These are phyloP conservation scores for Trapa bicornis DNA, from an alignment of 345 rosid genomes.

Conservation along the genomic window DNA sequence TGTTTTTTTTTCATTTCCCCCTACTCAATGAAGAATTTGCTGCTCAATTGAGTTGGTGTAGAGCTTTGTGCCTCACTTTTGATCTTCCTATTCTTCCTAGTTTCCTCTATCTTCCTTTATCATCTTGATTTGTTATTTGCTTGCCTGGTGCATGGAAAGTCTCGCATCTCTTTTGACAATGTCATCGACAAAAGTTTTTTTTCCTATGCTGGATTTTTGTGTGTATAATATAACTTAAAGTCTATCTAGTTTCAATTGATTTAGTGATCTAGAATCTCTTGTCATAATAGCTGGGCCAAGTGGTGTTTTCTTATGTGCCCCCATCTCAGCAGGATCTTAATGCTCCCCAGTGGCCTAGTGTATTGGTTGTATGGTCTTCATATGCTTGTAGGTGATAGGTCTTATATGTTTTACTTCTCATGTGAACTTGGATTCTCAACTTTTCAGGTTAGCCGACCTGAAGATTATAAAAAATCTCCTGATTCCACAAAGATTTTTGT, in stretches of 20 bases:
- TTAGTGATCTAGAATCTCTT: neutral
- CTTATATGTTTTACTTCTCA: neutral
- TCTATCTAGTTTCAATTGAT: neutral
- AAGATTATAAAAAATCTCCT: constrained; percentile 58
- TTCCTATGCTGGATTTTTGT: neutral
- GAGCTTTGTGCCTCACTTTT: neutral
- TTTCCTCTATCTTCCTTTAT: neutral
- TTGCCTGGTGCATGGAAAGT: neutral
- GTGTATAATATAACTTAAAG: neutral
- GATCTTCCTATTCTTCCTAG: neutral
- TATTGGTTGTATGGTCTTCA: neutral
- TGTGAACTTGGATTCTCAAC: neutral
- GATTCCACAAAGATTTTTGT: constrained; percentile 84
- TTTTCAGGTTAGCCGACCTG: constrained; percentile 75
- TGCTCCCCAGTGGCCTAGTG: neutral
- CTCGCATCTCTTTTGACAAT: neutral
- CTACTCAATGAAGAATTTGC: neutral
- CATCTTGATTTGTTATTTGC: neutral
- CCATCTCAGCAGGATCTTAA: neutral
- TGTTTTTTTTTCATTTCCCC: neutral
- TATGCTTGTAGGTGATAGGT: no score
- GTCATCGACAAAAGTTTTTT: neutral
- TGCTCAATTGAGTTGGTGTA: neutral
- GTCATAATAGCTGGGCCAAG: neutral
- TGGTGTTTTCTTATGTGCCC: neutral